Conservation (phyloP, 805 yeast genomes). For the Ogataea nakhonphanomensis region DNA sequence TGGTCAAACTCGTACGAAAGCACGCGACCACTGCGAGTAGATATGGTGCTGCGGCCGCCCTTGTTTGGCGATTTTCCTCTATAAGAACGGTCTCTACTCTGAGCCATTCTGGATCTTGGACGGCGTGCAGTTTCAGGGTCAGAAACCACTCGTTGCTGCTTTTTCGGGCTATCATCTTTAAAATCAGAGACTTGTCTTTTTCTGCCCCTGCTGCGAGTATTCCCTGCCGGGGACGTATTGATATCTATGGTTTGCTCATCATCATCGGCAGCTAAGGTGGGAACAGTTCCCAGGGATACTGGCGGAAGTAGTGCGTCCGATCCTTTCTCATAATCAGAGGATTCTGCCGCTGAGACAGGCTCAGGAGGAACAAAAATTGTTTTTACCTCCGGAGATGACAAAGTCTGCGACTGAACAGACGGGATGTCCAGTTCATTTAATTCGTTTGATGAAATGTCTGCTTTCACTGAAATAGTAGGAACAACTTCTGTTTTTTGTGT, state of each 20-base stretch:
- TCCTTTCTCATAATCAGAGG: not conserved
- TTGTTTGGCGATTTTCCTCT: slow-evolving; percentile 23
- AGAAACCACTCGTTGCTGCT: slow-evolving; percentile 7
- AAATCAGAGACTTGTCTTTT: not conserved
- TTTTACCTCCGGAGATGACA: not conserved
- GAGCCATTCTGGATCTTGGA: slow-evolving; percentile 27
- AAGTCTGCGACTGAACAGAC: not conserved
- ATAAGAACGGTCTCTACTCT: slow-evolving; percentile 24
- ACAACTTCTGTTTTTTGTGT: too few species aligned
- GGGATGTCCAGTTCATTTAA: too few species aligned
- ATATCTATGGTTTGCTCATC: not conserved
- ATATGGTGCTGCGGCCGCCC: slow-evolving; percentile 24
- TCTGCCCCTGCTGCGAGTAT: slow-evolving; percentile 14
- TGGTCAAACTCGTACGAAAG: slow-evolving; percentile 30
- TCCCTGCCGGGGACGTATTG: slow-evolving; percentile 15
- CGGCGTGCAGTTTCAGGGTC: slow-evolving; percentile 12
- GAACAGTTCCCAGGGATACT: slow-evolving; percentile 2
- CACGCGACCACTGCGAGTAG: slow-evolving; percentile 30
- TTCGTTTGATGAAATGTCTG: too few species aligned
- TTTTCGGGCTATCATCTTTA: slow-evolving; percentile 1
- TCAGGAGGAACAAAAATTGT: not conserved
- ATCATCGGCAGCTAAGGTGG: slow-evolving; percentile 3
- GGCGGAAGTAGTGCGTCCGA: too few species aligned
- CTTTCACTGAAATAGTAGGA: too few species aligned
- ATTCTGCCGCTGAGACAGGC: slow-evolving; percentile 3